Base-by-base conservation (phyloP, 805 yeast species). In the Pichia cephalocereana region DNA sequence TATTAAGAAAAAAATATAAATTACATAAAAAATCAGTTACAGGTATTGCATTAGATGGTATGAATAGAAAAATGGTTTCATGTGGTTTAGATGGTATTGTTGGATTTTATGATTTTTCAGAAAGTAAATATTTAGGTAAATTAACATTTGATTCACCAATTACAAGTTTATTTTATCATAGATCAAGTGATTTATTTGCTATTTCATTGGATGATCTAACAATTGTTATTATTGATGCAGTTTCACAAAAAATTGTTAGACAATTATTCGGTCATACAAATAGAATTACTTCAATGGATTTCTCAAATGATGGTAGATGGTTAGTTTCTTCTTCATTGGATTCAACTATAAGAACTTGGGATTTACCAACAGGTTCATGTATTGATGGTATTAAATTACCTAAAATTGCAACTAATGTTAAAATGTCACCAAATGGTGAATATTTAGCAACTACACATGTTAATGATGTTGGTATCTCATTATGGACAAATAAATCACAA, bases 271-370 rank as follows among this genome's bases (percentile, higher is more conserved):
- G 99, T 6, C 99, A 93, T 61, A 74, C 83, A 12, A 89, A 90
- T 65, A 75, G 96, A 59, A 81, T 93, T 54, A 89, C 97, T 0
- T 75, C 86, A 1, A 65, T 91, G 63, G 97, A 87, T 63, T 91
- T 93, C 61, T 82, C 95, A 4, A 95, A 96, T 6, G 91, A 90
- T 63, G 98, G 97, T 36, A 80, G 97, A 63, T 93, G 98, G 97
- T 69, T 93, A 36, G 81, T 93, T 9, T 80, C 93, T 26, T 81
- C 86, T 1, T 76, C 89, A 0, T 70, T 89, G 51, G 99, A 93
- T 62, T 75, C 86, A 2, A 89, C 98, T 0, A 72, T 93, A 44
- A 78, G 99, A 59, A 88, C 96, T 0, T 93, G 98, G 98, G 98
- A 93, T 64, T 75, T 93, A 51, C 98, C 98, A 40, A 85, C 96